These are phyloP conservation scores for Canavalia ensiformis DNA, from an alignment of 306 rosid species.

Conservation along the genomic window DNA sequence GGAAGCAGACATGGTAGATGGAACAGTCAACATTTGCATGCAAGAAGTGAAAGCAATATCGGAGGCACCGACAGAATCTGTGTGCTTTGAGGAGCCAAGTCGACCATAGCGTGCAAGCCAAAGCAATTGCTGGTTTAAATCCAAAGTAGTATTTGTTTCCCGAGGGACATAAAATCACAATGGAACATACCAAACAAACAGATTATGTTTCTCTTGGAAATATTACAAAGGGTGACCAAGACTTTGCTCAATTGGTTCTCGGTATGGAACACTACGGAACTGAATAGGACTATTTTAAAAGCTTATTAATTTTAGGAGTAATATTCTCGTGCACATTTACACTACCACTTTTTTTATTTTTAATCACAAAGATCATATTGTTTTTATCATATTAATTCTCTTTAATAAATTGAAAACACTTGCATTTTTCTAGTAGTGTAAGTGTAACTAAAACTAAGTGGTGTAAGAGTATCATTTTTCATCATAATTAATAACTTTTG, in stretches of 20 bases:
- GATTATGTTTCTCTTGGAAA: neutral
- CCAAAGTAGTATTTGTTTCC: slow-evolving; percentile 60
- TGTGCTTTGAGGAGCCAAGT: slow-evolving; percentile 54
- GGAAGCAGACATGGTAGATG: neutral
- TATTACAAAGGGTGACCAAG: neutral
- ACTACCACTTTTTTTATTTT: no score
- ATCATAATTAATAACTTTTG: neutral
- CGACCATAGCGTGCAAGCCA: slow-evolving; percentile 82
- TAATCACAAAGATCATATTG: no score
- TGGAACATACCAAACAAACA: neutral
- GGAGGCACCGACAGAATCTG: slow-evolving; percentile 47
- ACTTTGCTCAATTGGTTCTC: neutral
- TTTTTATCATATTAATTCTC: neutral
- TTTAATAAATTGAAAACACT: neutral
- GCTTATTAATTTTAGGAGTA: no score
- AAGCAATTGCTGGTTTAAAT: slow-evolving; percentile 73
- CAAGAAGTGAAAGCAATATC: slow-evolving; percentile 10
- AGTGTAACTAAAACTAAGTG: neutral
- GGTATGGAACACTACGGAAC: neutral
- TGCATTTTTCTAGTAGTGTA: neutral
- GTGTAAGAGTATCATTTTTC: neutral
- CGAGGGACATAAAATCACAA: slow-evolving; percentile 40
- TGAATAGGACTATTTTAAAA: neutral
- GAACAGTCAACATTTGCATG: slow-evolving; percentile 45
- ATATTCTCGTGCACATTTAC: no score